A percentile compares a stretch with the other conserved stretches of the same genome.
Evolutionary conservation across 192 early-diverging fungal genomes (phyloP).

Genomic region (Thamnidium elegans): DNA sequence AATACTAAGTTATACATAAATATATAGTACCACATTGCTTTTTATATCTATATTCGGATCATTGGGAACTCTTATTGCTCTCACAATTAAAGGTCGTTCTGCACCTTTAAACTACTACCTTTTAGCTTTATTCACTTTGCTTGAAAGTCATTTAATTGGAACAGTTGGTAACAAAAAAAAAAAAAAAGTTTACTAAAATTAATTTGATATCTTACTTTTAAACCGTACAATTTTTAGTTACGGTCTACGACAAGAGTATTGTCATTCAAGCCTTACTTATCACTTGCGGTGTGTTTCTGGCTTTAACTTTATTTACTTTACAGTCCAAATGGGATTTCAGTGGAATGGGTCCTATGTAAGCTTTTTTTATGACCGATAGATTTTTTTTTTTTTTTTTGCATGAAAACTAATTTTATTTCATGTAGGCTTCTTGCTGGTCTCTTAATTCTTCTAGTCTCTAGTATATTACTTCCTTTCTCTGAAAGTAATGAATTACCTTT

Average conservation of each 20-base stretch:
- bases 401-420: conserved; percentile 17
- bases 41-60: conserved; percentile 51
- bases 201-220: too few relatives aligned
- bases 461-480: conserved; percentile 72
- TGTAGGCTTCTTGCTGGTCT: conserved; percentile 56
- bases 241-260: conserved; percentile 56
- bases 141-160: conserved; percentile 42
- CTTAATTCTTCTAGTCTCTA: conserved; percentile 56
- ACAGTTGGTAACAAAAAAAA: conserved; percentile 38
- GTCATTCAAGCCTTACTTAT: conserved; percentile 78
- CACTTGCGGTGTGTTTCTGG: conserved; percentile 69
- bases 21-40: conserved; percentile 51
- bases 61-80: conserved; percentile 44
- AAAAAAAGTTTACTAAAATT: not conserved
- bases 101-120: conserved; percentile 59
- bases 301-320: conserved; percentile 72
- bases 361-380: not conserved
- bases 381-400: not conserved
- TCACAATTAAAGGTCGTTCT: conserved; percentile 59
- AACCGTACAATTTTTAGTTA: conserved; percentile 36
- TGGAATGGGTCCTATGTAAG: conserved; percentile 53
- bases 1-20: not conserved
- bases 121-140: conserved; percentile 62
- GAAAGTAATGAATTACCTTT: conserved; percentile 53
- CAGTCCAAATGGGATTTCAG: conserved; percentile 75